Base-by-base conservation (phyloP, 1,284 basidiomycete species). In the Cystobasidium sp. region DNA sequence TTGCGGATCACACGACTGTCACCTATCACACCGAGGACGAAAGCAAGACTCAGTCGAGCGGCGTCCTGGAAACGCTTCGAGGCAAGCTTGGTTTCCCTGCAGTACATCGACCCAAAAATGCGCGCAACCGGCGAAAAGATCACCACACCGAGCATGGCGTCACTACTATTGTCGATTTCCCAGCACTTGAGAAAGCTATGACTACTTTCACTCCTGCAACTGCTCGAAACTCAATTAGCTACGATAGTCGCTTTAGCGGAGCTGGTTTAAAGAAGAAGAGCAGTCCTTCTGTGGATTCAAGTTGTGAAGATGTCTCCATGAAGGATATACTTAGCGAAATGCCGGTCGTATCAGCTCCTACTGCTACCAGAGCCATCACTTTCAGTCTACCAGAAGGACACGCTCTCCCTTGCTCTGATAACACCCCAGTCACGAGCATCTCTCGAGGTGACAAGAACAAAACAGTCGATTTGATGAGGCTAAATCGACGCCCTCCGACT, bases 1-100 rank as follows among this genome's bases (percentile, higher is more conserved):
- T 73, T 16, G 70, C 70, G 18, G 63, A 65, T 5, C 39, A 55
- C 24, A 56, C 51, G 1, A 73, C 63, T 5, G 63, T 73, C 61
- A 53, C 70, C 9, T 73, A 73, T 39, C 24, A 52, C 31, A 66
- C 62, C 20, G 70, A 73, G 37, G 41, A 20, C 12, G 61, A 64
- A 24, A 8, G 1, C 12, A 71, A 71, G 18, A 24, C 49, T 14
- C 56, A 51, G 39, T 12, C 12, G 14, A 31, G 3, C 24, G 53
- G 9, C 3, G 20, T 31, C 20, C 41, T 66, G n/a, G 49, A 66
- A 6, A 8, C 6, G 16, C n/a, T 66, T 8, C 47, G 64, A 9
- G 20, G 24, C 39, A 66, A 66, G 43, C 31, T 66, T 5, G 64
- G 64, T 53, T 53, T 66, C 47, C 61, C 43, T 37, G 9, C 37